Evolutionary conservation across 2,329 filamentous ascomycete genomes (phyloP), one percentile per base, ranked within the genome.

Genomic region (Monosporascus sp.): DNA sequence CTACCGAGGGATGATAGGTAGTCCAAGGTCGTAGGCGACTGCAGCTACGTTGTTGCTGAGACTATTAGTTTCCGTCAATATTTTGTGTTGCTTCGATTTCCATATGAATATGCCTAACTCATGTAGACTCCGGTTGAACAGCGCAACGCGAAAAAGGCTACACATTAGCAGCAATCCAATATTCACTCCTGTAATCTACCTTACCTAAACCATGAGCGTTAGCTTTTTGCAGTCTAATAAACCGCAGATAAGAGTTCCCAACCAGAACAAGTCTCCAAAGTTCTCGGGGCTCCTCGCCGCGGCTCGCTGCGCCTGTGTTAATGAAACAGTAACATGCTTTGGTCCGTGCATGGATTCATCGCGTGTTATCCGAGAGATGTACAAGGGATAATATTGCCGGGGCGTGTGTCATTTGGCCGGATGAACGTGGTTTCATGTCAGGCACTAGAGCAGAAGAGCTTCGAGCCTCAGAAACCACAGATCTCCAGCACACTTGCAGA

Each of bases 11-110:
- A 69, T 0, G 68, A 67, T 0, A 70, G 66, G 68, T 0, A 70
- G 66, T 45, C 49, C 59, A 15, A 64, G 55, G 52, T 55, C 53
- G 15, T 70, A 71, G 67, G 63, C 2, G 65, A 66, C 20, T 57
- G 69, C n/a, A 57, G 68, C 22, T 71, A 71, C 53, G 68, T 71
- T 18, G 69, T 71, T 49, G 69, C 71, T 41, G 70, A 72, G 59
- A 62, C 63, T 18, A 48, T 69, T 2, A 68, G 70, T 1, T 31
- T 67, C 65, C 7, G 66, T 70, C 15, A 67, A 71, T 50, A 64
- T 71, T 11, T 49, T 70, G 50, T 72, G 68, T 37, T 65, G 64
- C 14, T 72, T 72, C 51, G 63, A 70, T 52, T 63, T 67, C 7
- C 55, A 71, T 7, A 67, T 67, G 2, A 62, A 58, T 45, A 57